Base-by-base conservation (phyloP, 257 asterid genomes). In the Oldenlandia corymbosa region DNA sequence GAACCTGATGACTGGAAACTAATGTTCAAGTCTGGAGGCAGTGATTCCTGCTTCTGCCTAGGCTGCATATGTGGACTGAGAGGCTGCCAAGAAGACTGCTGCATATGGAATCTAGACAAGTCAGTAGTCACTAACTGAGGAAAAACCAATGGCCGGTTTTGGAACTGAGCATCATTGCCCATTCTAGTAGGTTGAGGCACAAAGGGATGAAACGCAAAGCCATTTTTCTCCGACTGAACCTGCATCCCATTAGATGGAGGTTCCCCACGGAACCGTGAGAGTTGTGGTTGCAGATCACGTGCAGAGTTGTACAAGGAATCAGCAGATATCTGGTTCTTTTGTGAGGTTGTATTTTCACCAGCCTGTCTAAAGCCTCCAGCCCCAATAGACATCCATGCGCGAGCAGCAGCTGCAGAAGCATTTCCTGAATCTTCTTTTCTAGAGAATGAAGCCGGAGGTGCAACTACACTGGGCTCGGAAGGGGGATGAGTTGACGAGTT, bases 371-470 rank as follows among this genome's bases (percentile, higher is more conserved):
- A 74, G 51, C 94, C 98, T 63, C 75, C 97, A 14, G 92, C 85
- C 69, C 98, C 97, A 12, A 89, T 79, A 16, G 98, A 85, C 97
- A 89, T 92, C 98, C 97, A 89, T 56, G 84, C 91, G 2, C 90
- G 88, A 14, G 95, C 95, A 73, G 97, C 97, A 23, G 87, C 84
- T 7, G 79, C 76, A 58, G 98, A 83, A 7, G 95, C 95, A 70
- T 81, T 82, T 58, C 75, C 74, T 20, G 88, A 61, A 70, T 84
- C 87, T 20, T 72, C 76, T 67, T 80, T 78, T 62, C 76, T 73
- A 52, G 37, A 50, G 28, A 76, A 71, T 18, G 79, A 78, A 16
- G 69, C 54, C 20, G 75, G 68, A 10, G 78, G 68, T 43, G 67
- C 17, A 58, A 68, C 68, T 56, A 75, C 79, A 73, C 83, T 59